phyloP scores from a whole-genome alignment of 2,329 filamentous ascomycete species.

The Hymenoscyphus fraxineus region DNA sequence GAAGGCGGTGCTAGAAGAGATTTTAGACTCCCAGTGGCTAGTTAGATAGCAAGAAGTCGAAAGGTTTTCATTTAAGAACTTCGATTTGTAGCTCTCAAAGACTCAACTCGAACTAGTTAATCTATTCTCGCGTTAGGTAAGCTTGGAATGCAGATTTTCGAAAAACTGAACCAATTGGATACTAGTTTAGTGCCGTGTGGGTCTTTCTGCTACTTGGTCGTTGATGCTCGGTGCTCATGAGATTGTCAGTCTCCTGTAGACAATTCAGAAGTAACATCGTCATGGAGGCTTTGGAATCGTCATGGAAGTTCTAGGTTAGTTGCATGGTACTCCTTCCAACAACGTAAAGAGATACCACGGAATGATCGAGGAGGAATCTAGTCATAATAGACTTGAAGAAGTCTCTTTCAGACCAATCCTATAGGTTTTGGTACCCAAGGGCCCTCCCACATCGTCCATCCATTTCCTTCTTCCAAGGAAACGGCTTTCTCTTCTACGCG shows the following conservation, averaged over 20 bases:
- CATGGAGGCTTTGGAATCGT: background rate
- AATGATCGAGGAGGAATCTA: background rate
- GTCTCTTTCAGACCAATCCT: conserved; percentile 44
- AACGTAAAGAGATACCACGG: background rate
- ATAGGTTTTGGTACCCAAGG: conserved; percentile 57
- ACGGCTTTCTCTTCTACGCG: conserved; percentile 2
- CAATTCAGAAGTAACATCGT: background rate
- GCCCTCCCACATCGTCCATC: conserved; percentile 50
- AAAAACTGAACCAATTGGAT: no score
- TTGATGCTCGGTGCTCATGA: background rate
- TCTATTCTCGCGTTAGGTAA: background rate
- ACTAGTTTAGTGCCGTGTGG: no score
- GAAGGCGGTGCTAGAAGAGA: background rate
- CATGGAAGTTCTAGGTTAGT: background rate
- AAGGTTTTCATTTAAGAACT: background rate
- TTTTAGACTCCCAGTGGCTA: background rate
- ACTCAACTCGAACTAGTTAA: background rate
- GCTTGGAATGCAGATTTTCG: no score
- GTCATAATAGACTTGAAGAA: background rate
- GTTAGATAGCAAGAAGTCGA: background rate
- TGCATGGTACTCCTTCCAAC: background rate
- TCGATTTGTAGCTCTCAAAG: background rate
- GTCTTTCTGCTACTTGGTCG: no score
- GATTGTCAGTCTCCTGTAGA: background rate
- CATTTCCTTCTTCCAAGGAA: conserved; percentile 23